Base-by-base conservation (phyloP, 495 filamentous ascomycete species). In the Wilcoxina mikolae region DNA sequence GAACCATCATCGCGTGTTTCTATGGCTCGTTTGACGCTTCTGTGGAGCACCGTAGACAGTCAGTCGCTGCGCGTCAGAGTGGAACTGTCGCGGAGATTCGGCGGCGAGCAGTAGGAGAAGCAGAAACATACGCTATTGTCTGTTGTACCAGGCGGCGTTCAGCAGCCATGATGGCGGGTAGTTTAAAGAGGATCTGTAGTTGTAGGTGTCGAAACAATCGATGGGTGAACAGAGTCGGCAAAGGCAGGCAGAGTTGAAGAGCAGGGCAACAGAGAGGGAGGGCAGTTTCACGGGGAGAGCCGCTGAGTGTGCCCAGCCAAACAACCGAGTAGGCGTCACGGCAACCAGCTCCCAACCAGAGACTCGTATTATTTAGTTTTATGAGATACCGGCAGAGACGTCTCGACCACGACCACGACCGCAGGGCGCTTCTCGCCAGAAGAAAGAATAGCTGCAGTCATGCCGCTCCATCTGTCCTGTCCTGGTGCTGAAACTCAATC, bases 1-100 rank as follows among this genome's bases (percentile, higher is more conserved):
- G 3, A 12, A 49, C 46, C 46, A 49, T 49, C 46, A 29, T 29
- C 46, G 46, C 22, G 46, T 29, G 38, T 17, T 23, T 55, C 63
- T 24, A 65, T 54, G 43, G 54, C 61, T 29, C 58, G 57, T 25
- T 65, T 65, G 51, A 65, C 53, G 29, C 65, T 64, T 4, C 62
- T 65, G 42, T 15, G 29, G 20, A 29, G 22, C 20, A 15, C 2
- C 12, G 29, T 20, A 1, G 22, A 28, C 22, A 26, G 53, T 46
- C 35, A 43, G 45, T 51, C 22, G 55, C 23, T 42, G 23, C 26
- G 42, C 54, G 47, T 11, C 12, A 38, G 51, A 22, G 28, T 12
- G 12, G n/a, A 26, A 44, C 20, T 22, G 28, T 7, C n/a, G 12
- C 12, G 28, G 39, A 35, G 10, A 29, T 46, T 27, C 23, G 17